These are phyloP conservation scores for Withania somnifera DNA, from an alignment of 305 asterid species.

Conservation along the genomic window DNA sequence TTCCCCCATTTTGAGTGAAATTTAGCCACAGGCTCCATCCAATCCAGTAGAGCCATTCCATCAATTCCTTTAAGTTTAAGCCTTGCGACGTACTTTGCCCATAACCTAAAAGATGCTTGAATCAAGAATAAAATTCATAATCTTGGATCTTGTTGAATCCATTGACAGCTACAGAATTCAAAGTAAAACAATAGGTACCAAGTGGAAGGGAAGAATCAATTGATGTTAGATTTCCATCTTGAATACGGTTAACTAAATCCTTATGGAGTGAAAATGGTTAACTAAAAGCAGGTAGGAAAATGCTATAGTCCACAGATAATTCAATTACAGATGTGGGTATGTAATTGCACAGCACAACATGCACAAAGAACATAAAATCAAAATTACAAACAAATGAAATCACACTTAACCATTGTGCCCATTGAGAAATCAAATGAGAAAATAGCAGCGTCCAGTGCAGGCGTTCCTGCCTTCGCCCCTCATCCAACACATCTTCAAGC, in stretches of 20 bases:
- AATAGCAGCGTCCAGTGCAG: constrained; percentile 74
- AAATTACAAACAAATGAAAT: not conserved
- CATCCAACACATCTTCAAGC: constrained; percentile 53
- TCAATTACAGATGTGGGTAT: not conserved
- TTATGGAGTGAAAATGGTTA: not conserved
- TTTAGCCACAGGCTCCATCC: not conserved
- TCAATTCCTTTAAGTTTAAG: not conserved
- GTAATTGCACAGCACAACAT: not conserved
- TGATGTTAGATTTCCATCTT: not conserved
- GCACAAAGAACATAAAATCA: not conserved
- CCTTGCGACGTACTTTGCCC: not conserved
- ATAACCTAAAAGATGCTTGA: not conserved
- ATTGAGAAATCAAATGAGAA: constrained; percentile 68
- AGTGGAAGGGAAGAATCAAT: not conserved
- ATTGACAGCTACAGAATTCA: not conserved
- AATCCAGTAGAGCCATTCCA: not conserved
- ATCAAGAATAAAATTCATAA: not conserved
- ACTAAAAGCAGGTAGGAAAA: not conserved
- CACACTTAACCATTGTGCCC: constrained; percentile 97
- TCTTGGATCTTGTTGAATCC: not conserved
- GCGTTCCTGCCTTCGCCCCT: constrained; percentile 43
- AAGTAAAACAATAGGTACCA: not conserved
- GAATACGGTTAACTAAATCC: not conserved
- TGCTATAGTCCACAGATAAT: not conserved
- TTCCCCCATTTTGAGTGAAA: not conserved